Base-by-base conservation (phyloP, 2,329 filamentous ascomycete species). In the Septoria petroselini region DNA sequence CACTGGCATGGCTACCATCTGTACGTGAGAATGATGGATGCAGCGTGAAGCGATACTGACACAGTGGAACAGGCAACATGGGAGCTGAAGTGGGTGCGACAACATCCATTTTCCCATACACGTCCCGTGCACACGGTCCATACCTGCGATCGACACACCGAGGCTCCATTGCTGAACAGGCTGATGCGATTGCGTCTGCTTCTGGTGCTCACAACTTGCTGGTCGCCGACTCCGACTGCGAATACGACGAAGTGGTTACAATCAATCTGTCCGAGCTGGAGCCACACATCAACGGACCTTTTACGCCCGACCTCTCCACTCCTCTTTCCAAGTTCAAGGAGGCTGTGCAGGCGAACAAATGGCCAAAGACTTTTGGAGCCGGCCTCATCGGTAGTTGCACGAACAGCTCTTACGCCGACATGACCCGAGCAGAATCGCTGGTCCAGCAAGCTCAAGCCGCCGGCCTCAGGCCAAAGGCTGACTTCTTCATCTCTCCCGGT, bases 331-430 rank as follows among this genome's bases (percentile, higher is more conserved):
- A 85, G 65, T 98, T 98, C 75, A 89, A 90, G 66, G 80, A 88
- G 51, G 84, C 86, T 1, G 88, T 96, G 17, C 79, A 86, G 70
- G 79, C 85, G 62, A 89, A 96, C 70, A 76, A 86, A 42, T 98
- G 93, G 93, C 93, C 93, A 2, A 81, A 88, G 66, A 89, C 85
- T 56, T 85, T 98, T 54, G 93, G 90, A 9, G 91, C 93, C 19
- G 91, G 91, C 43, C 79, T 98, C 47, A 98, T 98, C 66, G 93
- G 93, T 53, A 95, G 90, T 74, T 98, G 93, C 77, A 98, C 93
- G 42, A 98, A 98, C 79, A 95, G 88, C 70, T 97, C 93, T 2
- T 98, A 97, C 70, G 86, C 96, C 72, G 93, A 98, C 68, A 98
- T 98, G 93, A 94, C 91, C 29, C 85, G 91, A 54, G 88, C 91